Percentiles rank a stretch among this genome's conserved stretches.
Evolutionary conservation across 208 protist species (phyloP).

Genomic region (Naegleria gruberi): DNA sequence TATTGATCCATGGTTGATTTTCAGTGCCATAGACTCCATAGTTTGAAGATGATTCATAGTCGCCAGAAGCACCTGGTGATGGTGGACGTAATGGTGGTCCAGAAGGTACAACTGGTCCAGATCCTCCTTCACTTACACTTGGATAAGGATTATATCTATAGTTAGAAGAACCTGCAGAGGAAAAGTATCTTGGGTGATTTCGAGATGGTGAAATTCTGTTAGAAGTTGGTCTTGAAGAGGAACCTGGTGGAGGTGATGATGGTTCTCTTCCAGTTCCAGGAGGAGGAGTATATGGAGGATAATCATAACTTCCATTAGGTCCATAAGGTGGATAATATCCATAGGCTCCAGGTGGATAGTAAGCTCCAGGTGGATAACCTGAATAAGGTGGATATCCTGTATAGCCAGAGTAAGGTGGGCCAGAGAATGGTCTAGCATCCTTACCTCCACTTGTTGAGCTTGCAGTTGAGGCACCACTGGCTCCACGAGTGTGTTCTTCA

Average conservation of each 20-base stretch:
- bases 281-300: not conserved
- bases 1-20: not conserved
- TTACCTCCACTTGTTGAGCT: not conserved
- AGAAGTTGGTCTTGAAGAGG: not conserved
- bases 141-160: conserved; percentile 3
- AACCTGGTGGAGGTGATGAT: not conserved
- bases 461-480: not conserved
- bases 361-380: not conserved
- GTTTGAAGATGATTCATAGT: not conserved
- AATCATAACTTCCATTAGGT: not conserved
- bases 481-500: not conserved
- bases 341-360: not conserved
- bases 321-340: not conserved
- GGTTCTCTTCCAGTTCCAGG: not conserved
- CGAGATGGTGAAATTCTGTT: not conserved
- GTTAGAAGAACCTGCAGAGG: not conserved
- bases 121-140: not conserved
- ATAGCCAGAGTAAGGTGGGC: not conserved
- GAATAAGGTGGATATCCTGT: not conserved
- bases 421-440: not conserved
- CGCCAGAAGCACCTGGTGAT: no score
- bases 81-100: not conserved
- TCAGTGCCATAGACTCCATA: not conserved
- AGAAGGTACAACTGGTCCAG: not conserved
- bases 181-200: not conserved